Evolutionary conservation across 805 yeast species (phyloP), one percentile per base, ranked within the genome.

Genomic region (Wickerhamiella shivajii): DNA sequence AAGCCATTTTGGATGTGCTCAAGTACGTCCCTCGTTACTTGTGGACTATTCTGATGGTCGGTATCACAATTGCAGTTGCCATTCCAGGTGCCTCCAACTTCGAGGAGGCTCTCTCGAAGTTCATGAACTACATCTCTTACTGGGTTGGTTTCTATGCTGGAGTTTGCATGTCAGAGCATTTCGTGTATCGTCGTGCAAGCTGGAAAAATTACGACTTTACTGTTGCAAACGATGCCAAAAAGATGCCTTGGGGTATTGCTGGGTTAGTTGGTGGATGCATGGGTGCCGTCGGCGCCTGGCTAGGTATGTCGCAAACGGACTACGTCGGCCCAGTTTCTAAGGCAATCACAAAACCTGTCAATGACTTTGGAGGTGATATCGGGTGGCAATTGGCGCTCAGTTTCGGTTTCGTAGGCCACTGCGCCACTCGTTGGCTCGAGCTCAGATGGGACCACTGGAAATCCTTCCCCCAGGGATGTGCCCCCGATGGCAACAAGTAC

Each of bases 101-200:
- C 56, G 69, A 64, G 37, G 47, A 54, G 3, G 84, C 79, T 48
- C 77, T 85, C 77, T 65, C 67, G 39, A 72, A 80, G 60, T 85
- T 85, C 60, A 83, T 85, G 95, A 74, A 80, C 61, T 61, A 84
- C 53, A 83, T 85, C 56, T 87, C 80, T 44, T 85, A 85, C 66
- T 84, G 87, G 70, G 66, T 84, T 52, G 80, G 93, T 39, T 76
- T 84, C 49, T 85, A 84, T 60, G 71, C 71, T 48, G 71, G 78
- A 31, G 73, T 85, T 55, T 57, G 70, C 18, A 55, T 77, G n/a
- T 67, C 80, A 25, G 95, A 84, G 57, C 95, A 84, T 57, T 73
- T 79, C 52, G 64, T 84, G 54, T 78, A 71, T 70, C 72, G 74
- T 51, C 66, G 63, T 46, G 77, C 77, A 29, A 27, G 13, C 19